Conservation (phyloP, 2,329 filamentous ascomycete species). For the Lizonia empirigonia region DNA sequence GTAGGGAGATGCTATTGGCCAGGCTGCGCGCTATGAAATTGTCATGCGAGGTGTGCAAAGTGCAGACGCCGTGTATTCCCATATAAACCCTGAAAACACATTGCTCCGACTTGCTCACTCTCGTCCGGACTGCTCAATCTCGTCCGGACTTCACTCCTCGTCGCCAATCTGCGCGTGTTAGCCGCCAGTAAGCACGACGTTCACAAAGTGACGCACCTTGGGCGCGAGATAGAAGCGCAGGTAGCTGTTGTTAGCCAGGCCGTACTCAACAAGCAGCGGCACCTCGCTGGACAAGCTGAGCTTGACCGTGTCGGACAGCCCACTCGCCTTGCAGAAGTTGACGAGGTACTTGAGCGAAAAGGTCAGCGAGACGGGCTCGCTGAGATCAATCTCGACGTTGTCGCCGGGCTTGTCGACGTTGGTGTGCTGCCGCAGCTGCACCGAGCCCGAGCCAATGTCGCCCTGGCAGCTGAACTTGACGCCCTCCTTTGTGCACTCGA, state of each 20-base stretch:
- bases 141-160: too few relatives aligned
- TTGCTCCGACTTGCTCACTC: too few relatives aligned
- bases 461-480: conserved; percentile 93
- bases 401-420: conserved; percentile 87
- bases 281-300: conserved; percentile 96
- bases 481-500: conserved; percentile 96
- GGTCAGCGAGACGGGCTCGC: conserved; percentile 89
- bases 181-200: too few relatives aligned
- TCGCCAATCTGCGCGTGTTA: conserved; percentile 68
- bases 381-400: conserved; percentile 87
- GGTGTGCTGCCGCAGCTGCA: conserved; percentile 86
- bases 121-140: too few relatives aligned
- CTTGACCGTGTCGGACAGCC: conserved; percentile 80
- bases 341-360: conserved; percentile 99
- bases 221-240: conserved; percentile 97
- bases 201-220: conserved; percentile 85
- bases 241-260: conserved; percentile 81
- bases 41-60: conserved; percentile 28
- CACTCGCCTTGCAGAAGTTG: conserved; percentile 99
- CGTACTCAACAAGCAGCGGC: conserved; percentile 92
- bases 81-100: conserved; percentile 36
- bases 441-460: conserved; percentile 93
- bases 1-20: too few relatives aligned
- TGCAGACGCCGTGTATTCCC: conserved; percentile 30
- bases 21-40: too few relatives aligned